Conservation (phyloP, 257 asterid genomes). For the Nicotiana sylvestris region DNA sequence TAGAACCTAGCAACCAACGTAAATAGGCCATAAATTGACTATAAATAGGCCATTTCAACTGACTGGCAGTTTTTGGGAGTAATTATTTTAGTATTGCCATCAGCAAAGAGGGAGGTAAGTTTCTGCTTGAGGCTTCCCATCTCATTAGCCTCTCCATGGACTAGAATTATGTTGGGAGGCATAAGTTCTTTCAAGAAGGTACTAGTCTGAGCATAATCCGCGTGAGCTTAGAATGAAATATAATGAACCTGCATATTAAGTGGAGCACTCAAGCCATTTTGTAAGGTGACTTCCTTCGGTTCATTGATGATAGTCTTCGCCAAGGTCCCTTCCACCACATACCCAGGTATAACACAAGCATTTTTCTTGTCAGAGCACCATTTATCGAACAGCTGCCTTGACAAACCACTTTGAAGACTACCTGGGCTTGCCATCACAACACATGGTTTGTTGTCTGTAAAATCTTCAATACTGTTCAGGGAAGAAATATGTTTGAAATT, state of each 20-base stretch:
- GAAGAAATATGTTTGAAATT: constrained; percentile 90
- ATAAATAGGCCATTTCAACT: constrained; percentile 62
- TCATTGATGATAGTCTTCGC: constrained; percentile 87
- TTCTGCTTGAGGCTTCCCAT: constrained; percentile 93
- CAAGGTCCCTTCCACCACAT: constrained; percentile 78
- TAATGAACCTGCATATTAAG: constrained; percentile 86
- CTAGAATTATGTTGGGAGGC: constrained; percentile 95
- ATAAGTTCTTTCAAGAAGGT: constrained; percentile 82
- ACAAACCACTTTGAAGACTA: constrained; percentile 91
- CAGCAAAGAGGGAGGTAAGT: constrained; percentile 74
- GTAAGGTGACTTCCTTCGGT: constrained; percentile 90
- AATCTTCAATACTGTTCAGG: constrained; percentile 73
- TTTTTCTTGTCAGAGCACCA: constrained; percentile 94
- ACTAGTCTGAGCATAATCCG: constrained; percentile 91
- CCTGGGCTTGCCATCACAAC: constrained; percentile 99
- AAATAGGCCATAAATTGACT: too few relatives aligned
- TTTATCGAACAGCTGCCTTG: constrained; percentile 88
- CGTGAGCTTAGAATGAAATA: constrained; percentile 96
- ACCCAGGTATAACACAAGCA: constrained; percentile 88
- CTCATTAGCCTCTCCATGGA: constrained; percentile 86
- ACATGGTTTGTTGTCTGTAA: constrained; percentile 83
- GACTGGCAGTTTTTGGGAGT: constrained; percentile 95
- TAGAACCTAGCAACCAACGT: too few relatives aligned
- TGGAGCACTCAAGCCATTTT: constrained; percentile 85
- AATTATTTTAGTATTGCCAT: constrained; percentile 72